phyloP scores from a whole-genome alignment of 768 basidiomycete species.

The Podaxis sp. region DNA sequence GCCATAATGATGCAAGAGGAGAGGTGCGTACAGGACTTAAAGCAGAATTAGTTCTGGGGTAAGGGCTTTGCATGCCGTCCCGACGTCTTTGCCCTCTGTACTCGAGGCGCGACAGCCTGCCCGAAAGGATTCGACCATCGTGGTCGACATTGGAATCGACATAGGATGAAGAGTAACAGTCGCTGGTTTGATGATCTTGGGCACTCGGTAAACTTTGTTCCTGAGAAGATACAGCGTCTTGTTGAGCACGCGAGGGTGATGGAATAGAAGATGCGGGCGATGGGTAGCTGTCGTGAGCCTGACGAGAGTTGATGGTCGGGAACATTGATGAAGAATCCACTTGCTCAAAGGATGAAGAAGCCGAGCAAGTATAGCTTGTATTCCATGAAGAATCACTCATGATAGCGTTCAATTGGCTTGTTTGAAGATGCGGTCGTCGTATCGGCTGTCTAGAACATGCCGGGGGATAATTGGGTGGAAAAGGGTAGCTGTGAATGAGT shows the following conservation, averaged over 20 bases:
- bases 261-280: conserved; percentile 14
- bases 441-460: conserved; percentile 14
- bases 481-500: conserved; percentile 13
- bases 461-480: conserved; percentile 5
- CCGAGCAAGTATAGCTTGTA: conserved; percentile 8
- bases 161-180: conserved; percentile 13
- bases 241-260: conserved; percentile 13
- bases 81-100: conserved; percentile 12
- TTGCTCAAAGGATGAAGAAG: conserved; percentile 11
- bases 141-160: conserved; percentile 9
- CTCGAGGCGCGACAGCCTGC: conserved; percentile 13
- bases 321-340: conserved; percentile 12
- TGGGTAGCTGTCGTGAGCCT: conserved; percentile 14
- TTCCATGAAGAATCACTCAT: conserved; percentile 15
- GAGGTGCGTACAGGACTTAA: conserved; percentile 6
- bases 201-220: conserved; percentile 5
- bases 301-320: conserved; percentile 11
- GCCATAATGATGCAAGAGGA: not conserved
- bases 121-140: conserved; percentile 6
- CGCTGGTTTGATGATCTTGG: conserved; percentile 8
- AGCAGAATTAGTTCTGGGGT: conserved; percentile 8
- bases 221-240: conserved; percentile 4
- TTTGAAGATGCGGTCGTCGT: conserved; percentile 14
- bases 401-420: conserved; percentile 11
- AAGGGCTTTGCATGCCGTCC: conserved; percentile 10